Evolutionary conservation across 306 rosid species (phyloP), one percentile per base, ranked within the genome.

Genomic region (Senna siamea): DNA sequence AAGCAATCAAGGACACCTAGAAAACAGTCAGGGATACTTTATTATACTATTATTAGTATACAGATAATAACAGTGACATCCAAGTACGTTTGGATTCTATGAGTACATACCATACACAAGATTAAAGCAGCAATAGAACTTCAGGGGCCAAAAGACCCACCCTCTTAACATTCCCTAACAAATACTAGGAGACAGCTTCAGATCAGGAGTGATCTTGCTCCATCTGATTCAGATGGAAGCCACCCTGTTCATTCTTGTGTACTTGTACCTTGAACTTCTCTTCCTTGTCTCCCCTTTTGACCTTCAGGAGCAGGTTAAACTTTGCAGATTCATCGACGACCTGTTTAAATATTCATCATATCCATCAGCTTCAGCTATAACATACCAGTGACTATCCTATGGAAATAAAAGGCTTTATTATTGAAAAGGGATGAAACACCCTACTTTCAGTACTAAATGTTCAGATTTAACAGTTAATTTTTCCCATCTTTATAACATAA

Each of bases 211-310:
- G 79, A 76, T 89, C 78, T 44, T 38, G 85, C 79, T 76, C 79
- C 85, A 89, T 77, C 79, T 82, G 90, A 74, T 90, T 87, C 30
- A 87, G 83, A 77, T 62, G 83, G 81, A 87, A 85, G 59, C 26
- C 77, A 26, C 90, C 97, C 80, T 87, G 85, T 50, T 72, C 77
- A 58, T 82, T 89, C 89, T 83, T 79, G 75, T 87, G 92, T n/a
- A 92, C 87, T 77, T 83, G 83, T 55, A 69, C 93, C 67, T 88
- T 88, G 68, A 80, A 75, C 75, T 82, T 89, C 78, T 85, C 97
- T 80, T 86, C 89, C 66, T 83, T 88, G 57, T 75, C 78, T 72
- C 96, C 92, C 37, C 87, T 58, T 80, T 88, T 87, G 9, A 88
- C 72, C 79, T 85, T 83, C 46, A 85, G 80, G 26, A 86, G 88